Evolutionary conservation across 2,329 filamentous ascomycete species (phyloP).

Genomic region (Madurella fahalii): DNA sequence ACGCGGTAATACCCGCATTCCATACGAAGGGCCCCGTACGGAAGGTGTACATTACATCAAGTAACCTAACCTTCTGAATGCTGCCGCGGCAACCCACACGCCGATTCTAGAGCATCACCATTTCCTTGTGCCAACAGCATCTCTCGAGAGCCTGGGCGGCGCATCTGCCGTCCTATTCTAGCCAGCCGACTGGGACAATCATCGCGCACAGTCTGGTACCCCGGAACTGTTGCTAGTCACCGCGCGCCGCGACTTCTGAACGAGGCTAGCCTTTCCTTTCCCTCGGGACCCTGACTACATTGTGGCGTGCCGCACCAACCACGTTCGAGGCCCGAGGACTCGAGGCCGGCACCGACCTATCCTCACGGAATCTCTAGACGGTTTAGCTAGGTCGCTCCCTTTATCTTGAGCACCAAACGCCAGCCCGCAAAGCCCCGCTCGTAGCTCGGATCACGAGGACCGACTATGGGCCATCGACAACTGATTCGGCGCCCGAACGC

Average conservation of each 20-base stretch:
- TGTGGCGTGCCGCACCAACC: not conserved
- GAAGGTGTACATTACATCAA: too few species aligned
- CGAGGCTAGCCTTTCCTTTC: not conserved
- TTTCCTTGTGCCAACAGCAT: too few species aligned
- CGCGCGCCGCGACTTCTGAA: not conserved
- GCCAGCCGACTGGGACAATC: not conserved
- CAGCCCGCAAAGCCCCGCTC: not conserved
- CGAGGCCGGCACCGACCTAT: too few species aligned
- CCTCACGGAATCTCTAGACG: not conserved
- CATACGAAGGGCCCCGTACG: too few species aligned
- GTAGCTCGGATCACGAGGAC: not conserved
- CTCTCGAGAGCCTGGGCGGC: too few species aligned
- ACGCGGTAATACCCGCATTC: too few species aligned
- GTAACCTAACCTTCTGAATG: too few species aligned
- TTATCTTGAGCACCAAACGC: not conserved
- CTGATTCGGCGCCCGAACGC: slow-evolving; percentile 18
- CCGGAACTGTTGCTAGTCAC: not conserved
- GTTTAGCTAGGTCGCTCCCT: not conserved
- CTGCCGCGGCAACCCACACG: too few species aligned
- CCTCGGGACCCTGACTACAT: not conserved
- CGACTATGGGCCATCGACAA: slow-evolving; percentile 27
- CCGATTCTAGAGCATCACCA: too few species aligned
- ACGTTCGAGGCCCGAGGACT: not conserved
- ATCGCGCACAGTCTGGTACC: not conserved
- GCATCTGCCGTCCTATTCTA: not conserved